Conservation (phyloP, 2,329 filamentous ascomycete species). For the Didymellaceae sp. region DNA sequence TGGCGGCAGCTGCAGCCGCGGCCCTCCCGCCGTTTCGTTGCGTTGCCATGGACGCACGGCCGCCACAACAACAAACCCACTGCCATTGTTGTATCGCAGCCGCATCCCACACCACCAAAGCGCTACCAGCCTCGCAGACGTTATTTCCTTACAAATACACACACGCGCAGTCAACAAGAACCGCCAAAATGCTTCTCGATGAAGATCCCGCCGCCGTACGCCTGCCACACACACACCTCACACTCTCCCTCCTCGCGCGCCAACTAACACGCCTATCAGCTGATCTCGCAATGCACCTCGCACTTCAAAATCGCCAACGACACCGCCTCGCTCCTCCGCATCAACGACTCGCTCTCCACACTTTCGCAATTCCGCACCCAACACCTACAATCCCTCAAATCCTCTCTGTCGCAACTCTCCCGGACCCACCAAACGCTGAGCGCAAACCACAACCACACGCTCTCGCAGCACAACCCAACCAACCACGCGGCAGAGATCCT, state of each 20-base stretch:
- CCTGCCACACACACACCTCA: slow-evolving; percentile 6
- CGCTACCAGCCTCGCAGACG: background rate
- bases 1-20: slow-evolving; percentile 28
- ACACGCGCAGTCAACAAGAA: too few relatives aligned
- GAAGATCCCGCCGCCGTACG: slow-evolving; percentile 87
- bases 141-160: background rate
- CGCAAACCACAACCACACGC: slow-evolving; percentile 77
- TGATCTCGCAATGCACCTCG: slow-evolving; percentile 87
- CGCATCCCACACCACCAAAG: slow-evolving; percentile 1
- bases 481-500: slow-evolving; percentile 85
- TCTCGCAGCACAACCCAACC: slow-evolving; percentile 75
- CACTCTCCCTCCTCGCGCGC: slow-evolving; percentile 10
- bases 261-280: slow-evolving; percentile 57
- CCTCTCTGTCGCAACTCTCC: slow-evolving; percentile 63
- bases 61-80: slow-evolving; percentile 41
- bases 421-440: slow-evolving; percentile 77
- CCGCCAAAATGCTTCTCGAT: slow-evolving; percentile 82
- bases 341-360: slow-evolving; percentile 81
- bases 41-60: slow-evolving; percentile 45
- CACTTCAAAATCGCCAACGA: slow-evolving; percentile 97
- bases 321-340: slow-evolving; percentile 80
- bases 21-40: slow-evolving; percentile 39
- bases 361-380: slow-evolving; percentile 85
- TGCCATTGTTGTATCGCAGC: slow-evolving; percentile 32
- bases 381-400: slow-evolving; percentile 60